These are phyloP conservation scores for Kwoniella shandongensis DNA, from an alignment of 768 basidiomycete genomes.

Conservation along the genomic window DNA sequence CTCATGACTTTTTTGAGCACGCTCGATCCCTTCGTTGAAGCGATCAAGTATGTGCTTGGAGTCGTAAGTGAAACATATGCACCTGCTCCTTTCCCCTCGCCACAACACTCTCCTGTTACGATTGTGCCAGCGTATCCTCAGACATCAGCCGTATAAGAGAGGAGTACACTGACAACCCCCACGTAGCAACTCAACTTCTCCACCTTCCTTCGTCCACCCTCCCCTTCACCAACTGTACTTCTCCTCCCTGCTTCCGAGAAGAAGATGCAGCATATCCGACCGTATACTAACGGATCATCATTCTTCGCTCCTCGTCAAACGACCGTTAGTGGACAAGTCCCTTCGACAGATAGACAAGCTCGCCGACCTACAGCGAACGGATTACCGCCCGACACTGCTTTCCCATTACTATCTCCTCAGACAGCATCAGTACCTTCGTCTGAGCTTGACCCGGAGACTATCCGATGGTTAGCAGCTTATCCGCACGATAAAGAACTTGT, in stretches of 20 bases:
- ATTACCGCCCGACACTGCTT: too few species aligned
- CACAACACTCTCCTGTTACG: too few species aligned
- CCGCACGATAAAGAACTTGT: conserved; percentile 38
- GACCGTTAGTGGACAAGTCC: not conserved
- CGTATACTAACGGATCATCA: conserved; percentile 7
- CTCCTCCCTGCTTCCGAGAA: conserved; percentile 31
- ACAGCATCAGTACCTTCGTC: not conserved
- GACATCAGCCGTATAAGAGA: too few species aligned
- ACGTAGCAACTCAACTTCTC: conserved; percentile 10
- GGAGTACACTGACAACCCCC: too few species aligned
- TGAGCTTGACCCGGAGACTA: conserved; percentile 39
- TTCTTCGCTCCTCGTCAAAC: conserved; percentile 18
- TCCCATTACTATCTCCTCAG: not conserved
- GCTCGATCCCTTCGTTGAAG: conserved; percentile 23
- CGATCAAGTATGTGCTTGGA: conserved; percentile 21
- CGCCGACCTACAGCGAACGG: too few species aligned
- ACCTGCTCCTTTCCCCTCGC: not conserved
- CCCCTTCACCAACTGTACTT: conserved; percentile 35
- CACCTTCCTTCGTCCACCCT: conserved; percentile 35
- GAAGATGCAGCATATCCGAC: conserved; percentile 16
- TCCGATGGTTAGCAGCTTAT: conserved; percentile 40
- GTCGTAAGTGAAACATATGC: conserved; percentile 10
- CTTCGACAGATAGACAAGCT: not conserved
- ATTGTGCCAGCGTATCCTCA: too few species aligned
- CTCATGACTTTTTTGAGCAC: conserved; percentile 18